Evolutionary conservation across 2,329 filamentous ascomycete genomes (phyloP), one percentile per base, ranked within the genome.

Genomic region (Cyanodermella asteris): DNA sequence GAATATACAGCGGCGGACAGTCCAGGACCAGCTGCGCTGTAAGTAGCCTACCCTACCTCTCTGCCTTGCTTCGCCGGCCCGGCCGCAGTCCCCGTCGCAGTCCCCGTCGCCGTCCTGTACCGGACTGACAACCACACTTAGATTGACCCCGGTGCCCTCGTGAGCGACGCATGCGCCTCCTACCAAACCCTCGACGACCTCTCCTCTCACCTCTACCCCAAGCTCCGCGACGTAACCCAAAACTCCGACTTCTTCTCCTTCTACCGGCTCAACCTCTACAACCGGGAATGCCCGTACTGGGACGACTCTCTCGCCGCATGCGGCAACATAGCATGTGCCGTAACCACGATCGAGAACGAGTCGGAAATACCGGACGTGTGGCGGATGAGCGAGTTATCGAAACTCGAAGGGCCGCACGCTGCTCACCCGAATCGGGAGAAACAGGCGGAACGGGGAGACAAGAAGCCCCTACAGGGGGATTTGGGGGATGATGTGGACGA

Each of bases 171-270:
- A 24, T 94, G 87, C 53, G 80, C 78, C 33, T 91, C 84, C 28
- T 97, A 91, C 51, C 71, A 72, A 28, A 81, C 78, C 18, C 73
- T 97, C 47, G 82, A 97, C 44, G 56, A 60, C 20, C 59, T 97
- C 27, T 97, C 94, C 51, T 50, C 59, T 36, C 63, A 67, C 31
- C 60, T 93, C 33, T 71, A 72, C 38, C 76, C 81, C 11, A 64
- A 70, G 26, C 55, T 97, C 37, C 64, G 77, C 39, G 72, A 77
- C 28, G 66, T 97, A 22, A 91, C 80, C 0, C 67, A 67, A 38
- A 69, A 75, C 26, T 91, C 84, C 47, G 87, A 97, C 50, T 97
- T 93, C 62, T 97, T 97, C 53, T 84, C 84, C 26, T 81, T 94
- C 51, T 97, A 94, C 55, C 73, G 87, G 29, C 56, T 97, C 22